phyloP scores from a whole-genome alignment of 257 asterid species.

The Verbascum thapsus region DNA sequence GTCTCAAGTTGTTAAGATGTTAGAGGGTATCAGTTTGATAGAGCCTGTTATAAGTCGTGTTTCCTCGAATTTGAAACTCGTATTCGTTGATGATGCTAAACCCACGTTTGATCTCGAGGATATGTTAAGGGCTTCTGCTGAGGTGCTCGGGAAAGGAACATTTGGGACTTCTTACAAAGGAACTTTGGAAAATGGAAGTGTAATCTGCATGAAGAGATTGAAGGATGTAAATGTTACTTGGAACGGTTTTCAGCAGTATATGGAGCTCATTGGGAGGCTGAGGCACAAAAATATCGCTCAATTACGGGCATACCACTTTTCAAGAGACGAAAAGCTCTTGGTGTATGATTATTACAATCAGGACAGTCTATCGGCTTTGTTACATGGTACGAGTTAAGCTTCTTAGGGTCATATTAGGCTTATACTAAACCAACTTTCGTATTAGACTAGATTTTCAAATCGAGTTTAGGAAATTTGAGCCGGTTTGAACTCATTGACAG shows the following conservation, averaged over 20 bases:
- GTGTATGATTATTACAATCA: no score
- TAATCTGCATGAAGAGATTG: conserved; percentile 24
- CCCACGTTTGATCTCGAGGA: conserved; percentile 29
- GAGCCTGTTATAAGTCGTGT: background rate
- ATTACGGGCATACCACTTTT: no score
- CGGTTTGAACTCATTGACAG: background rate
- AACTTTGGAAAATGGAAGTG: background rate
- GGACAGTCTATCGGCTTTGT: no score
- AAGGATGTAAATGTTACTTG: background rate
- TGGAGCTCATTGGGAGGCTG: no score
- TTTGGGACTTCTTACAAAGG: conserved; percentile 31
- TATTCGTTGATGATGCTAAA: conserved; percentile 9
- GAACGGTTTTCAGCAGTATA: no score
- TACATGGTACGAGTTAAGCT: background rate
- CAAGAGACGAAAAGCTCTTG: no score
- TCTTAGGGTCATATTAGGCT: background rate
- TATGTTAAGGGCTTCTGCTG: conserved; percentile 29
- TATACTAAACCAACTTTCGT: background rate
- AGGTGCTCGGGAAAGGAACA: conserved; percentile 33
- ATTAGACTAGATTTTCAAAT: background rate
- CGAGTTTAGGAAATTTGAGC: background rate
- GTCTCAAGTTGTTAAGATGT: conserved; percentile 29
- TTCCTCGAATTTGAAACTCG: background rate
- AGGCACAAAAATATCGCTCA: no score
- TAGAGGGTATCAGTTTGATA: conserved; percentile 14